Conservation (phyloP, 129 eudicot genomes). For the Escallonia rubra region DNA sequence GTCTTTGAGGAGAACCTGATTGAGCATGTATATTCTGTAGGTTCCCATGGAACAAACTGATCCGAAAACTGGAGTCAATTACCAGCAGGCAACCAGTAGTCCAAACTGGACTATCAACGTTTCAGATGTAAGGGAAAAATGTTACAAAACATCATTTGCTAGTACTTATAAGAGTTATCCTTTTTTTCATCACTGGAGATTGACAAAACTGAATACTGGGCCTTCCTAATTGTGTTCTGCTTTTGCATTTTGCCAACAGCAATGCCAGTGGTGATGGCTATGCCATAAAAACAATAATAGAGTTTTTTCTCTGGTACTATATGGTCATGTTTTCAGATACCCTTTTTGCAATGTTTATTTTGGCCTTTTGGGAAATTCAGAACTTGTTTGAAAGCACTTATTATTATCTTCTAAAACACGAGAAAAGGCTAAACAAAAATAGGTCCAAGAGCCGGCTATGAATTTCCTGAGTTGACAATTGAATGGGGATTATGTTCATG, state of each 20-base stretch:
- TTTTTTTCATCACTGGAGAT: background rate
- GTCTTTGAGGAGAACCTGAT: constrained; percentile 6
- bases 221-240: background rate
- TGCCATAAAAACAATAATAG: background rate
- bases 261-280: background rate
- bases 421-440: too few species aligned
- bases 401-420: too few species aligned
- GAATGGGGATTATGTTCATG: background rate
- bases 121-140: constrained; percentile 38
- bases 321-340: too few species aligned
- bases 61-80: constrained; percentile 28
- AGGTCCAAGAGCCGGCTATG: background rate
- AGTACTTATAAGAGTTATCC: background rate
- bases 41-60: constrained; percentile 21
- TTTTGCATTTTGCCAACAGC: background rate
- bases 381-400: too few species aligned
- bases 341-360: too few species aligned
- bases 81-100: constrained; percentile 9
- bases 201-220: background rate
- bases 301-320: background rate
- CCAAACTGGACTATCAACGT: constrained; percentile 33
- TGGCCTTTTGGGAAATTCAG: too few species aligned
- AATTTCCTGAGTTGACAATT: background rate
- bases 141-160: background rate
- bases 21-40: constrained; percentile 23